A percentile compares a stretch with the other conserved stretches of the same genome.
These are phyloP conservation scores for Paratinospora sagittata DNA, from an alignment of 164 flowering plant genomes.

Conservation along the genomic window DNA sequence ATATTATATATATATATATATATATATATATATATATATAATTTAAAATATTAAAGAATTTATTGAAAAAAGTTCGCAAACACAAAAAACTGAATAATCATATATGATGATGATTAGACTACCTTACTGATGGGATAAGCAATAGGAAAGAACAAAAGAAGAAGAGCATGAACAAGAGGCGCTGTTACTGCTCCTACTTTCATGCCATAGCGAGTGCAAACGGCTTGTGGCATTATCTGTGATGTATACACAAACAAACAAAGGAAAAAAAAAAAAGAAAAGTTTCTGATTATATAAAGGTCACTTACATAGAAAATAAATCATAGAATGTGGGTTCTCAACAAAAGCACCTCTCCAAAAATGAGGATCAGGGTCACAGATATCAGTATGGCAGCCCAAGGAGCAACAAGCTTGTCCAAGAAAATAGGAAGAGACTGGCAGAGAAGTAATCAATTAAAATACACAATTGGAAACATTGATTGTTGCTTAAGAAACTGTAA, in stretches of 20 bases:
- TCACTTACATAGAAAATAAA: background rate
- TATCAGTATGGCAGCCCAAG: slow-evolving; percentile 70
- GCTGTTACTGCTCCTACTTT: slow-evolving; percentile 66
- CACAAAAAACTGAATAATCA: background rate
- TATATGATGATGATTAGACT: slow-evolving; percentile 11
- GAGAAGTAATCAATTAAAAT: background rate
- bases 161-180: slow-evolving; percentile 68
- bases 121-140: slow-evolving; percentile 94
- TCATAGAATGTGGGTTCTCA: background rate
- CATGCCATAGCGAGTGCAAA: slow-evolving; percentile 82
- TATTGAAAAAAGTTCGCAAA: background rate
- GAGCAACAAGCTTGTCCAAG: slow-evolving; percentile 70
- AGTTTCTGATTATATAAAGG: background rate
- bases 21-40: too few species aligned
- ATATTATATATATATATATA: too few species aligned
- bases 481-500: background rate
- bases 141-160: slow-evolving; percentile 59
- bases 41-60: background rate
- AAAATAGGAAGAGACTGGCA: slow-evolving; percentile 74
- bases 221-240: slow-evolving; percentile 80
- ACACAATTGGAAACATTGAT: background rate
- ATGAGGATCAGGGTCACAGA: slow-evolving; percentile 79
- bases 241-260: slow-evolving; percentile 3
- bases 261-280: too few species aligned
- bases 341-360: slow-evolving; percentile 67